Evolutionary conservation across 2,329 filamentous ascomycete species (phyloP), one percentile per base, ranked within the genome.

Genomic region (Fusarium drepaniforme): DNA sequence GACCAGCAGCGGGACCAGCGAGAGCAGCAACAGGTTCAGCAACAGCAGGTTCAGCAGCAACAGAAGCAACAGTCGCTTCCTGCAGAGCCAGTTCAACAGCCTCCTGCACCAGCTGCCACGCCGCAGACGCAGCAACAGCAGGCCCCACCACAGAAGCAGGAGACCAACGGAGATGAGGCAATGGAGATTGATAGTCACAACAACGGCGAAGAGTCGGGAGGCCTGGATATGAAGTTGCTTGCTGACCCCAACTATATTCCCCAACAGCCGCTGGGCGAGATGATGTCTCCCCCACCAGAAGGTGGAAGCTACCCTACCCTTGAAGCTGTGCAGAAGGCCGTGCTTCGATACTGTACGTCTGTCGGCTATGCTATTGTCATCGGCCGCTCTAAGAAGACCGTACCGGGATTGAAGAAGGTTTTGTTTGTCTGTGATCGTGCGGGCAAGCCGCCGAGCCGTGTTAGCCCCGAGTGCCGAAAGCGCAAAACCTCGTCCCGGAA

Each of bases 361-460:
- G 90, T 92, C 51, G 91, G 91, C 57, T 93, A 92, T 80, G 91
- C 91, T 9, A 91, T 92, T 62, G 91, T 93, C 70, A 93, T 93
- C 79, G 91, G 91, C 3, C 86, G 91, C 40, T 92, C 91, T 0
- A 93, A 93, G 80, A 92, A 92, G 83, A 91, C 90, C 2, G 90
- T 92, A 2, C 89, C 90, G 8, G 91, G 91, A 1, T 78, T 93
- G 72, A 93, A 92, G 79, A 93, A 93, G 81, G 91, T 93, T 16
- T 84, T 93, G 13, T 90, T 93, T 71, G 91, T 92, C 21, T 93
- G 91, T 78, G 91, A 93, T 77, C 87, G 90, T 66, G 90, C 90
- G 5, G 91, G 91, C 49, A 91, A 91, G 75, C 90, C 90, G 2
- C 90, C 90, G 4, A 89, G 85, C 65, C 87, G 89, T 8, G 90